Base-by-base conservation (phyloP, 139 green algal species). In the Coelastrella sp. region DNA sequence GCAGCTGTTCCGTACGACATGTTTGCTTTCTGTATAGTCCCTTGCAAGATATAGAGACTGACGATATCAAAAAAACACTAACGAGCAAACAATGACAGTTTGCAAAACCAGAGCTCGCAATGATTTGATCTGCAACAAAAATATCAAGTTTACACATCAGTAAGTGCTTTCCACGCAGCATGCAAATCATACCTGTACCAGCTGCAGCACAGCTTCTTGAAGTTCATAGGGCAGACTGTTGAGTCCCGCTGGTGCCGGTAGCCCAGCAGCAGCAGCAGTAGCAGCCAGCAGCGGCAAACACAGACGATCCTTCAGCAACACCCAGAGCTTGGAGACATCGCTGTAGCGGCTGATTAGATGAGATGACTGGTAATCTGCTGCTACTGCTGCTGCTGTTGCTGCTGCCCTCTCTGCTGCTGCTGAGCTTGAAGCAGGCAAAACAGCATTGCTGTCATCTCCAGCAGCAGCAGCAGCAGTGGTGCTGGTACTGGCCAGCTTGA, bases 221-320 rank as follows among this genome's bases (percentile, higher is more conserved):
- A 93, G 40, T 48, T 93, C 88, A 34, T 76, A 60, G 4, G 87
- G 89, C 50, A 93, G 50, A 5, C 68, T 85, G 34, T 86, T 77
- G 37, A 93, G 73, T 0, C 79, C 86, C 7, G 73, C 43, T 11
- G 89, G 89, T 11, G 68, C 51, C 25, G 72, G 15, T 32, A 88
- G 48, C 23, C 89, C n/a, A n/a, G n/a, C 89, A 27, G 89, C 89
- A 27, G 81, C 88, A 40, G 79, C 82, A 57, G 77, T 86, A 32
- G 66, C n/a, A n/a, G n/a, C n/a, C n/a, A n/a, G n/a, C n/a, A n/a
- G n/a, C n/a, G n/a, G n/a, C 21, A 62, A 50, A 75, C 85, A 89
- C 32, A 91, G 62, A 23, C 59, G n/a, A 19, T 73, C 63, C 53
- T 69, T 72, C 17, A 35, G 17, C 62, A 63, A 2, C 32, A 63